A percentile compares a stretch with the other conserved stretches of the same genome.
phyloP scores from a whole-genome alignment of 2,329 filamentous ascomycete species.

The Microcyclospora tardicrescens region DNA sequence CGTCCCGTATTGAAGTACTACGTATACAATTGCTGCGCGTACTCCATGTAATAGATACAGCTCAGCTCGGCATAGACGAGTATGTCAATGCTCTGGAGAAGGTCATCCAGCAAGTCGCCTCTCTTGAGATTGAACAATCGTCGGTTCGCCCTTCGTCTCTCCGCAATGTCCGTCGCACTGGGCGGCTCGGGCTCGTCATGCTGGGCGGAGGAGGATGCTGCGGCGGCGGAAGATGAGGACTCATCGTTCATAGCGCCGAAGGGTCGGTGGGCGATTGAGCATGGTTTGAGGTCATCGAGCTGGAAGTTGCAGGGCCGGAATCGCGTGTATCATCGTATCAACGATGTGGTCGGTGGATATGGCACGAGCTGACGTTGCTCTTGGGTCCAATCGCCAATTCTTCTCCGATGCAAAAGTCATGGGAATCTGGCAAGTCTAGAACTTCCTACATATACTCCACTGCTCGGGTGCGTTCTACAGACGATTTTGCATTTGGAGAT shows the following conservation, averaged over 20 bases:
- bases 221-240: conserved; percentile 19
- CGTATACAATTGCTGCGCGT: conserved; percentile 16
- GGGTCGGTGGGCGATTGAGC: conserved; percentile 4
- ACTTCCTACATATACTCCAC: background rate
- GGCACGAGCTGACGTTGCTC: too few species aligned
- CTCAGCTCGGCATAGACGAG: conserved; percentile 49
- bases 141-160: conserved; percentile 19
- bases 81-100: conserved; percentile 46
- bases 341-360: too few species aligned
- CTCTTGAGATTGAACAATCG: conserved; percentile 29
- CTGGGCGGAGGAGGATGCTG: conserved; percentile 6
- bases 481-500: too few species aligned
- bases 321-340: too few species aligned
- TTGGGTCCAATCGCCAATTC: too few species aligned
- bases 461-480: too few species aligned
- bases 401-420: too few species aligned
- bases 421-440: too few species aligned
- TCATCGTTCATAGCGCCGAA: conserved; percentile 26
- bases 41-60: conserved; percentile 52
- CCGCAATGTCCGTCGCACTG: conserved; percentile 11
- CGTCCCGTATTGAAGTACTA: too few species aligned
- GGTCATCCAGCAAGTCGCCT: conserved; percentile 38
- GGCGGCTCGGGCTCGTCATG: conserved; percentile 5
- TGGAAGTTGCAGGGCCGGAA: too few species aligned
- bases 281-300: conserved; percentile 5